Conservation (phyloP, 2,329 filamentous ascomycete species). For the Elsinoe necatrix region DNA sequence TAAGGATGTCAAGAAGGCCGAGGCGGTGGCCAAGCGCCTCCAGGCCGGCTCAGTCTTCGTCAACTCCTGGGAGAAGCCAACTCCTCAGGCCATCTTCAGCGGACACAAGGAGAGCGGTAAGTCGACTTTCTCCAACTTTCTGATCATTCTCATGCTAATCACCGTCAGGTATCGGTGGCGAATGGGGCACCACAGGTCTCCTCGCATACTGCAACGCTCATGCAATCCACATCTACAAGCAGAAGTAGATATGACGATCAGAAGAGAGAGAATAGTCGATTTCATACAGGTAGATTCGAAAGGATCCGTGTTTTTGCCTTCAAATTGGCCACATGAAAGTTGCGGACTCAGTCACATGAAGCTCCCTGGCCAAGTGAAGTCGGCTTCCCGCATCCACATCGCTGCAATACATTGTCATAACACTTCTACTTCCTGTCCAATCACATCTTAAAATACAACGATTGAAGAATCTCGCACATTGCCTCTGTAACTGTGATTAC, state of each 20-base stretch:
- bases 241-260: conserved; percentile 18
- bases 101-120: conserved; percentile 60
- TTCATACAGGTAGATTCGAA: neutral
- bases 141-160: neutral
- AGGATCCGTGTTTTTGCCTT: neutral
- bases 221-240: conserved; percentile 41
- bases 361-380: neutral
- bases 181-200: conserved; percentile 44
- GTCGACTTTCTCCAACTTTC: neutral
- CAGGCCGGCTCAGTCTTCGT: conserved; percentile 50
- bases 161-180: conserved; percentile 68
- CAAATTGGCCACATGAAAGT: neutral
- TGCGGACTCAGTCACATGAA: neutral
- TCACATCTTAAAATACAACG: too few relatives aligned
- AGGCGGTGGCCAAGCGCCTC: conserved; percentile 40
- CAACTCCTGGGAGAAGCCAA: conserved; percentile 44
- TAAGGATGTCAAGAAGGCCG: conserved; percentile 41
- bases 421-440: too few relatives aligned
- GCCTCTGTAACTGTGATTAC: too few relatives aligned
- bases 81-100: conserved; percentile 51
- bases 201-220: conserved; percentile 42
- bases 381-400: neutral
- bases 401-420: too few relatives aligned
- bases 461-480: too few relatives aligned
- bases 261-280: neutral